These are phyloP conservation scores for Pichia sp. DNA, from an alignment of 1,139 yeast genomes.

Conservation along the genomic window DNA sequence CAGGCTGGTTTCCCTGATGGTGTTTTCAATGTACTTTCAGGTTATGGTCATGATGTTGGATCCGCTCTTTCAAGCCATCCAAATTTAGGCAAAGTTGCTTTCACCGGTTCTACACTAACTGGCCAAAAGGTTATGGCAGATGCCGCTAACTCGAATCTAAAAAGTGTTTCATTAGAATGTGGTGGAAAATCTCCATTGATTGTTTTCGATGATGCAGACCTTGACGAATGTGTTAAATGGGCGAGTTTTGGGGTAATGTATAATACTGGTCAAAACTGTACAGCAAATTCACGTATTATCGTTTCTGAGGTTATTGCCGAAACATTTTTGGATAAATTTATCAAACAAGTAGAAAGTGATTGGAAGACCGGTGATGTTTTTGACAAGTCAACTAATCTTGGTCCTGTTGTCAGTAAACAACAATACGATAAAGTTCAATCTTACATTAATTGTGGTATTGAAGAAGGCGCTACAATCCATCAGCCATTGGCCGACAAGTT, in stretches of 20 bases:
- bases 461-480: constrained; percentile 49
- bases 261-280: constrained; percentile 88
- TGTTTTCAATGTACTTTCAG: constrained; percentile 50
- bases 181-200: constrained; percentile 86
- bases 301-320: constrained; percentile 67
- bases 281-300: constrained; percentile 78
- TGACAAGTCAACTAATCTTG: constrained; percentile 49
- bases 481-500: constrained; percentile 22
- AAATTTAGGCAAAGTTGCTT: constrained; percentile 44
- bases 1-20: constrained; percentile 61
- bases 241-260: constrained; percentile 76
- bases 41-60: constrained; percentile 47
- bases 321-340: constrained; percentile 42
- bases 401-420: constrained; percentile 68
- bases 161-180: constrained; percentile 81
- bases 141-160: constrained; percentile 60
- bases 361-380: constrained; percentile 56
- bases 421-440: constrained; percentile 62
- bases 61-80: constrained; percentile 40
- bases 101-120: constrained; percentile 51
- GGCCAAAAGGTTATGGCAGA: constrained; percentile 43
- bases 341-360: constrained; percentile 29
- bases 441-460: constrained; percentile 60
- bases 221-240: constrained; percentile 78
- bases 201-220: constrained; percentile 66